A percentile compares a stretch with the other conserved stretches of the same genome.
Conservation (phyloP, 345 rosid species). For the Dipteronia sinensis region DNA sequence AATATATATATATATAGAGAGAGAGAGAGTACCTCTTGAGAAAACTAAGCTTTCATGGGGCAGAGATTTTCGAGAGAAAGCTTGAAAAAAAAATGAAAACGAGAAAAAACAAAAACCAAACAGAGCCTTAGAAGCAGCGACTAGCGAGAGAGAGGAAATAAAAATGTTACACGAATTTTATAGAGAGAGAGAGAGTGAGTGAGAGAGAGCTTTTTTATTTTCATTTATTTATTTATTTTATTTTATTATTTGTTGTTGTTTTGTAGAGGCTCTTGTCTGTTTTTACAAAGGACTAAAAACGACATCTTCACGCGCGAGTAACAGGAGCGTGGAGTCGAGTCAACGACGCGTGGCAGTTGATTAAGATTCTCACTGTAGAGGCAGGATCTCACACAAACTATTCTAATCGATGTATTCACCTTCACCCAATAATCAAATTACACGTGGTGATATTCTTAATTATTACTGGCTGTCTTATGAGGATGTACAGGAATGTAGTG, state of each 20-base stretch:
- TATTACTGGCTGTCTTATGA: neutral
- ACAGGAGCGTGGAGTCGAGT: neutral
- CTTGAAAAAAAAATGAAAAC: too few species aligned
- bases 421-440: neutral
- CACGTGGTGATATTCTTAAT: neutral
- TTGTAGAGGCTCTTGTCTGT: neutral
- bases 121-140: neutral
- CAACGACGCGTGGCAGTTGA: neutral
- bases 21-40: constrained; percentile 27
- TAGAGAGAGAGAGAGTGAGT: neutral
- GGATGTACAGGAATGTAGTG: neutral
- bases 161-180: neutral
- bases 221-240: neutral
- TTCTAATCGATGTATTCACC: too few species aligned
- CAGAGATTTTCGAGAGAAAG: constrained; percentile 6
- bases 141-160: neutral
- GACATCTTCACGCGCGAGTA: neutral
- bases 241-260: neutral
- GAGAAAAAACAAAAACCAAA: neutral
- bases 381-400: neutral
- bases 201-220: neutral
- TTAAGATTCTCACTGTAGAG: neutral
- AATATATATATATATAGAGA: neutral
- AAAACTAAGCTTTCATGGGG: constrained; percentile 41
- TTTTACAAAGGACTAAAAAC: neutral